Percentiles rank a stretch among this genome's conserved stretches.
phyloP scores from a whole-genome alignment of 345 rosid genomes.

The Corymbia maculata region DNA sequence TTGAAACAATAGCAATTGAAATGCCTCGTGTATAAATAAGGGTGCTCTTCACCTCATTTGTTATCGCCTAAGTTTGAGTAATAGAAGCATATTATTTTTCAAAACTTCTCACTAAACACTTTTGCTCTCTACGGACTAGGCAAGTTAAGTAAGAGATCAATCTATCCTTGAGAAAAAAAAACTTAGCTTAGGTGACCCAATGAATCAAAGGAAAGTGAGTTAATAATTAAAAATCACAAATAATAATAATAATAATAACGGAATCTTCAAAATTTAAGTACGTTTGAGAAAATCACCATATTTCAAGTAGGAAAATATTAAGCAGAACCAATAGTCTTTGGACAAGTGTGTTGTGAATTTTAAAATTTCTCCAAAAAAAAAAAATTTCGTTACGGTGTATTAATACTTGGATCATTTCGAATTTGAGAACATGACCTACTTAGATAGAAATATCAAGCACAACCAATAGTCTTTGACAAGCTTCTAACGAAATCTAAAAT shows the following conservation, averaged over 20 bases:
- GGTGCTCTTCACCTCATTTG: not conserved
- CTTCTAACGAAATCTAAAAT: not conserved
- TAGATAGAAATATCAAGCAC: not conserved
- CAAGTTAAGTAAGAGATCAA: not conserved
- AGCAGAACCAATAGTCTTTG: not conserved
- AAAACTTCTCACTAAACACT: not conserved
- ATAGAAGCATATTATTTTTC: not conserved
- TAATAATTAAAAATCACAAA: not conserved
- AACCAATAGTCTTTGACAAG: not conserved
- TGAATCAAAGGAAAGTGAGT: not conserved
- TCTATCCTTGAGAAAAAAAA: not conserved
- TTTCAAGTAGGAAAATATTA: not conserved
- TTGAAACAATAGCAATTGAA: no score
- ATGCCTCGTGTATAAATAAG: not conserved
- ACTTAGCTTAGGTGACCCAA: not conserved
- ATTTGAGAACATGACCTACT: not conserved
- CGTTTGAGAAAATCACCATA: not conserved
- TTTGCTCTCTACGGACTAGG: not conserved
- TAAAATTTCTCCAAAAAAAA: not conserved
- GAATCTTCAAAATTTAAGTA: not conserved
- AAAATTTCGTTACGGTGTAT: not conserved
- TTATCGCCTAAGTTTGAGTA: not conserved
- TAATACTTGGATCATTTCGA: rapidly evolving
- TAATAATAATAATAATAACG: not conserved
- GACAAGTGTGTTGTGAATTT: not conserved